Evolutionary conservation across 371 early-diverging fungal genomes (phyloP).

Genomic region (Syncephalastrum racemosum): DNA sequence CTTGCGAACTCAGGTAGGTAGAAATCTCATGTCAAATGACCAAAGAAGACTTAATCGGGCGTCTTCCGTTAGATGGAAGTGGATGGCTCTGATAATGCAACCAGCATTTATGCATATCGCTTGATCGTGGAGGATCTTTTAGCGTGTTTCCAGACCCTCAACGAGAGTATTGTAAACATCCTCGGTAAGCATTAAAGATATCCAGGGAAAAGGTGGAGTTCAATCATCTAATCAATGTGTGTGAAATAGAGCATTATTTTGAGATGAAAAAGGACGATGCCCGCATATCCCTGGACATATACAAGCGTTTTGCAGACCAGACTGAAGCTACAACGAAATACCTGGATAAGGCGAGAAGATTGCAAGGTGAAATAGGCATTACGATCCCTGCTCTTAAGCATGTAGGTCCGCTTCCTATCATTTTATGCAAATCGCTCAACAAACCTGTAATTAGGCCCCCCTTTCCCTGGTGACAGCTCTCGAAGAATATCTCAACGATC

Average conservation of each 20-base stretch:
- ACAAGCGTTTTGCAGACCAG: slow-evolving; percentile 86
- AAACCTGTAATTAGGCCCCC: slow-evolving; percentile 62
- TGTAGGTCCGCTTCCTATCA: slow-evolving; percentile 41
- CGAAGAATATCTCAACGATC: slow-evolving; percentile 83
- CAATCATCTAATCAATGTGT: background rate
- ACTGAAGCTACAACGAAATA: slow-evolving; percentile 79
- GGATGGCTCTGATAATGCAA: slow-evolving; percentile 85
- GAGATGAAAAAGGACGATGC: slow-evolving; percentile 85
- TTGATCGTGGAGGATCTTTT: slow-evolving; percentile 86
- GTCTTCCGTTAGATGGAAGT: slow-evolving; percentile 47
- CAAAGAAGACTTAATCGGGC: background rate
- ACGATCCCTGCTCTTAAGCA: slow-evolving; percentile 84
- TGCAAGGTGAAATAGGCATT: slow-evolving; percentile 71
- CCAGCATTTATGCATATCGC: slow-evolving; percentile 83
- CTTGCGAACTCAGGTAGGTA: slow-evolving; percentile 70
- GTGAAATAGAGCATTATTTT: slow-evolving; percentile 72
- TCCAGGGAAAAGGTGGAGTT: background rate
- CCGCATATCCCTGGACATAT: slow-evolving; percentile 78
- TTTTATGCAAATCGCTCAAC: background rate
- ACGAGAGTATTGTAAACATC: slow-evolving; percentile 90
- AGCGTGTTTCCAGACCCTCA: slow-evolving; percentile 83
- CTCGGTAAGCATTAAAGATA: slow-evolving; percentile 52
- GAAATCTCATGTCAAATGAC: background rate
- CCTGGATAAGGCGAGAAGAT: slow-evolving; percentile 73
- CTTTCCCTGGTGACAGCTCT: slow-evolving; percentile 81